Evolutionary conservation across 495 filamentous ascomycete species (phyloP).

Genomic region (Penicillium bialowiezense): DNA sequence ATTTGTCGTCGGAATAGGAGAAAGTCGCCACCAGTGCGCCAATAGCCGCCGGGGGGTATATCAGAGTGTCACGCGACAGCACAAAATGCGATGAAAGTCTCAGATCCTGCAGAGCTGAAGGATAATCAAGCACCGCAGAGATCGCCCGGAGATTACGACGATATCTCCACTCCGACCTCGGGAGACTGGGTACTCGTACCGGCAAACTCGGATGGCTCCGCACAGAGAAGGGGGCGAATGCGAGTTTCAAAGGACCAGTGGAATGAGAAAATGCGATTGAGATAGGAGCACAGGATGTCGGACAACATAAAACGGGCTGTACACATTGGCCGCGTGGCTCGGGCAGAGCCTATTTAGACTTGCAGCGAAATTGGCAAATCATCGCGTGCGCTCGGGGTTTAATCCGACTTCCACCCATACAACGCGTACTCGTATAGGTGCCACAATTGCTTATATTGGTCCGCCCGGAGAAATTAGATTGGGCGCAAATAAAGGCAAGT

Average conservation of each 20-base stretch:
- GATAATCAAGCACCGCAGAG: neutral
- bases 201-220: slow-evolving; percentile 12
- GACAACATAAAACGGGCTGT: neutral
- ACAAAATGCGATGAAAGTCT: neutral
- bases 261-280: neutral
- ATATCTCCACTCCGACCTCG: slow-evolving; percentile 3
- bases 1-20: neutral
- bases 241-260: neutral
- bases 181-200: neutral
- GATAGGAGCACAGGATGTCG: neutral
- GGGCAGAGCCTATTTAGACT: neutral
- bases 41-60: neutral
- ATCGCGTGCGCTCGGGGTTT: neutral
- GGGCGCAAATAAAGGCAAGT: no score
- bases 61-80: neutral
- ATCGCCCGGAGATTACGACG: neutral
- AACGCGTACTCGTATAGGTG: neutral
- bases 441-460: neutral
- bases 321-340: slow-evolving; percentile 2
- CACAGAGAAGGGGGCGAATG: neutral
- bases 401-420: neutral
- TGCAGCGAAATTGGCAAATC: neutral
- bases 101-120: neutral
- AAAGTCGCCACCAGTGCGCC: neutral
- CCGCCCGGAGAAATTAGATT: neutral